These are phyloP conservation scores for Penicillium griseofulvum DNA, from an alignment of 2,329 filamentous ascomycete species.

Conservation along the genomic window DNA sequence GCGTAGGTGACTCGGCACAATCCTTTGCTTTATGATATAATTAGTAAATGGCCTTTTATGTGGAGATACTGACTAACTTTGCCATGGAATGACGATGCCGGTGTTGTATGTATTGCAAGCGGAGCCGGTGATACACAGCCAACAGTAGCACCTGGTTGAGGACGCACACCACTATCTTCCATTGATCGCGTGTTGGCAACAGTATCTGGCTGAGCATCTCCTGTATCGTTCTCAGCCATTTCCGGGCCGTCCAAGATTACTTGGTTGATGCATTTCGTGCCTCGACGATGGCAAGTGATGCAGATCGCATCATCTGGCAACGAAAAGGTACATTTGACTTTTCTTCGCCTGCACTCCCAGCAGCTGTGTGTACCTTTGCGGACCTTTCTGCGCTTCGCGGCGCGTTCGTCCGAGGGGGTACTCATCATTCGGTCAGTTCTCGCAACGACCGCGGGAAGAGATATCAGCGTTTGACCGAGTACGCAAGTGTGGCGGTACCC, in stretches of 20 bases:
- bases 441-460: neutral
- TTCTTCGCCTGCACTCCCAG: conserved; percentile 6
- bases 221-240: neutral
- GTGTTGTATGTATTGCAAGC: neutral
- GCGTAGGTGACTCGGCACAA: neutral
- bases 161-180: neutral
- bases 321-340: conserved; percentile 15
- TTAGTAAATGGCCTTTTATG: neutral
- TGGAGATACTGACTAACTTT: neutral
- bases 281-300: neutral
- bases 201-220: neutral
- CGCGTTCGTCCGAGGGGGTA: neutral
- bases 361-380: conserved; percentile 29
- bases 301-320: conserved; percentile 7
- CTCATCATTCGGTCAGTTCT: neutral
- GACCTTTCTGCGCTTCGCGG: conserved; percentile 21
- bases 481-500: neutral
- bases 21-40: neutral
- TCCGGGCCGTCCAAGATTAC: neutral
- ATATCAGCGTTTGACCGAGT: neutral
- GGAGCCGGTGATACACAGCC: neutral
- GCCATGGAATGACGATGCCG: neutral
- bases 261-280: conserved; percentile 10
- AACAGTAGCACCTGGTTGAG: neutral
- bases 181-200: neutral